These are phyloP conservation scores for Leccinum solheimii DNA, from an alignment of 1,284 basidiomycete genomes.

Conservation along the genomic window DNA sequence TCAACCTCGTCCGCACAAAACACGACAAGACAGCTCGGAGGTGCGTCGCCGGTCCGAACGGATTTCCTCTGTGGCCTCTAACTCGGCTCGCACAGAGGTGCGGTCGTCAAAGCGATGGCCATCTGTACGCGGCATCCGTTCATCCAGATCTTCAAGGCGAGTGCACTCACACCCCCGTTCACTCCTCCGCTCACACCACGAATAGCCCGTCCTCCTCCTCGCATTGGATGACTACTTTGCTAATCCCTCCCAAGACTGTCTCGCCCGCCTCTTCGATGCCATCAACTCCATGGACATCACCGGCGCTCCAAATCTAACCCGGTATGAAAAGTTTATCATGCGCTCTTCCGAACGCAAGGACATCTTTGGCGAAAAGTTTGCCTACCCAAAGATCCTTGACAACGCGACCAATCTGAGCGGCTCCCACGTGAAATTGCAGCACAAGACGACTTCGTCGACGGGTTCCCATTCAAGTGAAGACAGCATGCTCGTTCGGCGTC, in stretches of 20 bases:
- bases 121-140: constrained; percentile 95
- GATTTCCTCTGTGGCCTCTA: constrained; percentile 13
- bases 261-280: constrained; percentile 87
- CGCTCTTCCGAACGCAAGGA: constrained; percentile 90
- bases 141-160: constrained; percentile 96
- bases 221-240: constrained; percentile 96
- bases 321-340: constrained; percentile 86
- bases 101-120: constrained; percentile 93
- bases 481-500: constrained; percentile 48
- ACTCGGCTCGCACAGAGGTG: constrained; percentile 62
- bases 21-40: constrained; percentile 85
- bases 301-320: constrained; percentile 73
- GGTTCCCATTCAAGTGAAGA: constrained; percentile 71
- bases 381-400: constrained; percentile 34
- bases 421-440: constrained; percentile 32
- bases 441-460: constrained; percentile 54
- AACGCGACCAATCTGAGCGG: constrained; percentile 1
- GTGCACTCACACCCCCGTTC: constrained; percentile 16
- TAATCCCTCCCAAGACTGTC: constrained; percentile 83
- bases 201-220: constrained; percentile 86
- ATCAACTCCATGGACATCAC: constrained; percentile 92
- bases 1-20: constrained; percentile 96
- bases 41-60: constrained; percentile 44
- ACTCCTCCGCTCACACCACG: constrained; percentile 9
- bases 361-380: constrained; percentile 84